Base-by-base conservation (phyloP, 192 early-diverging fungal species). In the Cetraspora pellucida region DNA sequence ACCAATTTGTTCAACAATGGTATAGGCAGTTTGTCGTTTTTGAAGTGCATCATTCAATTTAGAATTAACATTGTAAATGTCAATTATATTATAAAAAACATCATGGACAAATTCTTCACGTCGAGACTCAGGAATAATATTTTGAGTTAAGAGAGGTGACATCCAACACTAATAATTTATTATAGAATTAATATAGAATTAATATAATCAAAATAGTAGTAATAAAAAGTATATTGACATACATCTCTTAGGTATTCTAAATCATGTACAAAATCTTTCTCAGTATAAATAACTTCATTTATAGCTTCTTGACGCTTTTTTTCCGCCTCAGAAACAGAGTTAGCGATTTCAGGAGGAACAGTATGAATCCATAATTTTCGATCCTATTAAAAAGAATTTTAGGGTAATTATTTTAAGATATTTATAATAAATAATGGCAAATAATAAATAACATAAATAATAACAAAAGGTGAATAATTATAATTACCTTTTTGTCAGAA, bases 301-400 rank as follows among this genome's bases (percentile, higher is more conserved):
- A 99, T 94, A 47, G 90, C 88, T 82, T 99, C 95, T 78, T 99
- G 97, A 0, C 96, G 89, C 77, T 94, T 93, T 65, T 91, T 88
- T 78, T 99, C 95, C 44, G 87, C 75, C 47, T 89, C 83, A 17
- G 90, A 90, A 7, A 95, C 85, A 0, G 88, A 86, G 69, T 91
- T 89, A 9, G 90, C 78, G 30, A 97, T 84, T 16, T 89, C 86
- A 76, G 86, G 85, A 16, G 95, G 89, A 17, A 97, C 96, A 4
- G 91, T 90, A 58, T 87, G 91, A 44, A 90, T 89, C 97, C 97
- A 98, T 69, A 93, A 83, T 65, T 89, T 88, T 60, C 92, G 86
- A 73, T 93, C 86, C 84, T 92, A 84, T 80, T 61, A 55, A 8
- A 46, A 67, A 2, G 25, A 66, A 27, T 14, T 19, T 54, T 54